phyloP scores from a whole-genome alignment of 495 filamentous ascomycete species.

The Xylaria sp. region DNA sequence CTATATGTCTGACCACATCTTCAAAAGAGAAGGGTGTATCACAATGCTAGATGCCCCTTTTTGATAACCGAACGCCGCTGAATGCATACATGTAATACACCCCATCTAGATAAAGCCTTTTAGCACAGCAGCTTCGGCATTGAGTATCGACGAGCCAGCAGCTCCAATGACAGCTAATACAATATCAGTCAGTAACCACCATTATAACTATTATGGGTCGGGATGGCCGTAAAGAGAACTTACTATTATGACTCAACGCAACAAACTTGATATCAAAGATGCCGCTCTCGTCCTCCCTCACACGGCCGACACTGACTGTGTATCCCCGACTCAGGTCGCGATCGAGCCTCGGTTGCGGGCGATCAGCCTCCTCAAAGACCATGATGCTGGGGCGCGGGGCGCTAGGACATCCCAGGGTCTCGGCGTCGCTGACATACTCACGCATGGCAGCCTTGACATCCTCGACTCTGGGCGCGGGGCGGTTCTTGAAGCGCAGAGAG shows the following conservation, averaged over 20 bases:
- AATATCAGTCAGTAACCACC: constrained; percentile 21
- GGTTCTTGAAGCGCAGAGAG: constrained; percentile 72
- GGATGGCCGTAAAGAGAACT: constrained; percentile 38
- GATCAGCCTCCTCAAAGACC: constrained; percentile 80
- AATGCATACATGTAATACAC: background rate
- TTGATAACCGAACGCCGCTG: constrained; percentile 1
- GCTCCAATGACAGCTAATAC: constrained; percentile 83
- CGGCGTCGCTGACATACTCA: constrained; percentile 76
- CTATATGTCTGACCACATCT: background rate
- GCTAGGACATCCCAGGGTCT: constrained; percentile 76
- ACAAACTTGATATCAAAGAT: constrained; percentile 87
- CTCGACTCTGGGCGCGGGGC: constrained; percentile 62
- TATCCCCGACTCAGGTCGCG: constrained; percentile 77
- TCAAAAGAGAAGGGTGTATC: background rate
- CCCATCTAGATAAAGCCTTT: constrained; percentile 75
- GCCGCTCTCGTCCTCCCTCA: constrained; percentile 75
- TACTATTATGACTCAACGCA: constrained; percentile 83
- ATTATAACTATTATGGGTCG: too few species aligned
- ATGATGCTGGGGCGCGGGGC: constrained; percentile 75
- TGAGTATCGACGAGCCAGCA: constrained; percentile 91
- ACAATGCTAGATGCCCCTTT: background rate
- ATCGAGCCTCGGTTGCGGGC: constrained; percentile 86
- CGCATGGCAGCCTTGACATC: constrained; percentile 72
- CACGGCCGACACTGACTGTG: constrained; percentile 79
- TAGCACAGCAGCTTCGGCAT: constrained; percentile 90